phyloP scores from a whole-genome alignment of 352 stramenopile species.

The Globisporangium nodosum region DNA sequence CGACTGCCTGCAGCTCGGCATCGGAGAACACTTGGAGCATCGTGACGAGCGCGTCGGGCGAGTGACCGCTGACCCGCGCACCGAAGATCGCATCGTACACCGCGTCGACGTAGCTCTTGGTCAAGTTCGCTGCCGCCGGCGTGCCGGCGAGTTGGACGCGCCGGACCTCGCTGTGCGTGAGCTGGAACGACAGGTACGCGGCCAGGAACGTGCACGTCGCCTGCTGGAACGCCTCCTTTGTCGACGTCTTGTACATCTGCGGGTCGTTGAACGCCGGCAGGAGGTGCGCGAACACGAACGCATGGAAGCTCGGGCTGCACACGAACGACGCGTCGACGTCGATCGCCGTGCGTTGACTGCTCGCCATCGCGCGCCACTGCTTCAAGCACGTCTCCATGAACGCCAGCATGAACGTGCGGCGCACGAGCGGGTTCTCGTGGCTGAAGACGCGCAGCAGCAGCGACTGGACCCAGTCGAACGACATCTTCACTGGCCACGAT shows the following conservation, averaged over 20 bases:
- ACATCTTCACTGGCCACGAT: slow-evolving; percentile 51
- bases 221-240: slow-evolving; percentile 31
- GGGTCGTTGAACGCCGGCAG: slow-evolving; percentile 61
- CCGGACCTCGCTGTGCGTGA: neutral
- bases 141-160: neutral
- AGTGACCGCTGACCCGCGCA: slow-evolving; percentile 39
- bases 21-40: slow-evolving; percentile 59
- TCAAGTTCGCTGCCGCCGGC: neutral
- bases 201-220: slow-evolving; percentile 30
- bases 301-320: slow-evolving; percentile 32
- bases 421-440: slow-evolving; percentile 75
- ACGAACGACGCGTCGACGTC: slow-evolving; percentile 30
- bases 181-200: slow-evolving; percentile 29
- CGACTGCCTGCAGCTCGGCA: slow-evolving; percentile 14
- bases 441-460: slow-evolving; percentile 62
- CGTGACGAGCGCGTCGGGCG: slow-evolving; percentile 61
- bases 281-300: slow-evolving; percentile 49
- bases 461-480: slow-evolving; percentile 74
- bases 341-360: slow-evolving; percentile 4
- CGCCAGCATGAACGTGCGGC: slow-evolving; percentile 61
- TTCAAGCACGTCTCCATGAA: slow-evolving; percentile 48
- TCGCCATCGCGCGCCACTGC: slow-evolving; percentile 14
- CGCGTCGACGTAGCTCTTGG: slow-evolving; percentile 24
- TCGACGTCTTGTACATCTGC: slow-evolving; percentile 67
- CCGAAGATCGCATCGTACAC: slow-evolving; percentile 55